Evolutionary conservation across 2,329 filamentous ascomycete species (phyloP).

Genomic region (Fusarium dimerum): DNA sequence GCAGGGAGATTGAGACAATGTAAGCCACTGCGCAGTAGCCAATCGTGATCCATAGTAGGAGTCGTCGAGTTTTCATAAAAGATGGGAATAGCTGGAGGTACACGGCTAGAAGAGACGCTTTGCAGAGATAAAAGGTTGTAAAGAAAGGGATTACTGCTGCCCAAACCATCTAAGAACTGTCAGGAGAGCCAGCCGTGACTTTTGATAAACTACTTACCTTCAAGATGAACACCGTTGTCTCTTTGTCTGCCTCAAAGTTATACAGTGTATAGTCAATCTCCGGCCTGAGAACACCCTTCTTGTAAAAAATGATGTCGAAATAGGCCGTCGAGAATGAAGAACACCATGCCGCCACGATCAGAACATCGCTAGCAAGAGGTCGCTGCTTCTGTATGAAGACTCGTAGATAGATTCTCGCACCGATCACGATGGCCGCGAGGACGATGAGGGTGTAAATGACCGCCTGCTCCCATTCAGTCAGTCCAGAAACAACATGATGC

Average conservation of each 20-base stretch:
- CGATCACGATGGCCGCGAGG: constrained; percentile 2
- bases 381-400: constrained; percentile 14
- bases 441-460: constrained; percentile 4
- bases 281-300: constrained; percentile 3
- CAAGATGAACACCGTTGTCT: constrained; percentile 1
- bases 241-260: constrained; percentile 9
- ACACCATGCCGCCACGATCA: constrained; percentile 11
- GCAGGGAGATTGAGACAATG: constrained; percentile 3
- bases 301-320: constrained; percentile 7
- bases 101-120: constrained; percentile 17
- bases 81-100: constrained; percentile 21
- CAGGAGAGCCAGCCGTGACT: background rate
- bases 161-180: constrained; percentile 11
- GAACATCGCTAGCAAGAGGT: constrained; percentile 8
- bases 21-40: constrained; percentile 7
- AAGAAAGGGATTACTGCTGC: constrained; percentile 10
- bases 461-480: background rate
- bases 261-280: constrained; percentile 13
- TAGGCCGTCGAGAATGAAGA: constrained; percentile 1
- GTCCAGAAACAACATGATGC: background rate
- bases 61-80: constrained; percentile 18
- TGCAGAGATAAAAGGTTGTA: constrained; percentile 21
- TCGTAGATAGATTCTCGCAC: constrained; percentile 16
- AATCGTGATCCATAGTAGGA: constrained; percentile 3
- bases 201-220: background rate